These are phyloP conservation scores for Chaetoceros muelleri DNA, from an alignment of 108 stramenopile species.

Conservation along the genomic window DNA sequence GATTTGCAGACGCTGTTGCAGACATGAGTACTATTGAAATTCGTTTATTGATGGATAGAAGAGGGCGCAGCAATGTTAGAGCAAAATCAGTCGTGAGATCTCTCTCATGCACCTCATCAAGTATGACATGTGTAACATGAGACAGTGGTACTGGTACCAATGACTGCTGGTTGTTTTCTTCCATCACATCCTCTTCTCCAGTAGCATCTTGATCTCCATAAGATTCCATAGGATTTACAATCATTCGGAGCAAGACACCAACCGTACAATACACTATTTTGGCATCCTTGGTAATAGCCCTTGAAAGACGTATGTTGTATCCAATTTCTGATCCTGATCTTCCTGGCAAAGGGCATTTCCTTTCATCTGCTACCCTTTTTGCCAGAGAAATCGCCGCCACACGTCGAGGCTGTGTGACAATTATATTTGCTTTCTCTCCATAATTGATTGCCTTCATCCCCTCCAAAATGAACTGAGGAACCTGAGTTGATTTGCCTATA, in stretches of 20 bases:
- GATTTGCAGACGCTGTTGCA: constrained; percentile 34
- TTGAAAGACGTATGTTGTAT: constrained; percentile 58
- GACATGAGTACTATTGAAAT: constrained; percentile 51
- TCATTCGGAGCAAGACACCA: constrained; percentile 77
- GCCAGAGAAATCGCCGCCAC: constrained; percentile 87
- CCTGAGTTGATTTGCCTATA: constrained; percentile 53
- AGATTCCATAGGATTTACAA: constrained; percentile 20
- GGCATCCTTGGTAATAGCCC: constrained; percentile 14
- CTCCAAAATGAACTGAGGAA: constrained; percentile 81
- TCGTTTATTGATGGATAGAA: constrained; percentile 13
- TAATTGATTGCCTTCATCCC: constrained; percentile 11
- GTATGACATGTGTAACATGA: constrained; percentile 60
- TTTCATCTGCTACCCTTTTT: constrained; percentile 78
- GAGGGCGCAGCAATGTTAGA: constrained; percentile 33
- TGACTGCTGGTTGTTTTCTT: neutral
- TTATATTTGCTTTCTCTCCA: constrained; percentile 28
- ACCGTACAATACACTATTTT: constrained; percentile 64
- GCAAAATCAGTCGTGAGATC: constrained; percentile 63
- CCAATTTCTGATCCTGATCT: constrained; percentile 43
- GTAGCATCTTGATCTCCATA: constrained; percentile 3
- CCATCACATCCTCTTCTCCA: neutral
- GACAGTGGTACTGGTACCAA: neutral
- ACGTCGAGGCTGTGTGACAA: constrained; percentile 87
- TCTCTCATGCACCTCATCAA: constrained; percentile 76
- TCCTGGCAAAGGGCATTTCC: constrained; percentile 36